Base-by-base conservation (phyloP, 1,284 basidiomycete genomes). In the Ustanciosporium gigantosporum region DNA sequence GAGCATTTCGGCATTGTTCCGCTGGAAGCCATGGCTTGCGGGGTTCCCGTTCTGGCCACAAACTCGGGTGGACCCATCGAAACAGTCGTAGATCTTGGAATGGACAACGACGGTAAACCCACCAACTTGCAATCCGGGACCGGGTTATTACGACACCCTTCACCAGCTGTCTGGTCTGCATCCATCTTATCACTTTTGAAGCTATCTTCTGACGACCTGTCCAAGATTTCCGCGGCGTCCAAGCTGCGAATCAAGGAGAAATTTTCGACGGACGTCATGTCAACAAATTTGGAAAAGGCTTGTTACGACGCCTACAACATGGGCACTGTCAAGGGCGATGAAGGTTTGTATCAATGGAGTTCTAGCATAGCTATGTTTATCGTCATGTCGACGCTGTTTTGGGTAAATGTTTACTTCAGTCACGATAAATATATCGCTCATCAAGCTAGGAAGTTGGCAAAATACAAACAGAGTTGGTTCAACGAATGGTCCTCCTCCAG, bases 1-100 rank as follows among this genome's bases (percentile, higher is more conserved):
- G 94, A 98, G 75, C 94, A 98, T 78, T 95, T 98, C 75, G 94
- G 94, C 2, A 97, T 98, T 67, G 93, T 89, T 0, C 94, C 94
- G 0, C 84, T 97, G 5, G 95, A 98, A 78, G 93, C 86, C 0
- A 96, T 97, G 91, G 84, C 87, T 2, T 92, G 88, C 56, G 90
- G 91, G 1, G 77, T 97, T 0, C 91, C 92, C 0, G 89, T 98
- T 0, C 79, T 98, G 5, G 92, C 92, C 0, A 90, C 88, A 66
- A 82, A 92, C 77, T 88, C 84, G 41, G 94, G 95, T 25, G 94
- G 94, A 0, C 94, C 95, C 1, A 88, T 86, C 0, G 94, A 98
- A 80, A 94, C 88, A 36, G 81, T 96, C 17, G 79, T 92, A 9
- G 84, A 88, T 69, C 78, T 82, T 1, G 65, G 70, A 2, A 35